These are phyloP conservation scores for Talaromyces sp. DNA, from an alignment of 2,329 filamentous ascomycete genomes.

Conservation along the genomic window DNA sequence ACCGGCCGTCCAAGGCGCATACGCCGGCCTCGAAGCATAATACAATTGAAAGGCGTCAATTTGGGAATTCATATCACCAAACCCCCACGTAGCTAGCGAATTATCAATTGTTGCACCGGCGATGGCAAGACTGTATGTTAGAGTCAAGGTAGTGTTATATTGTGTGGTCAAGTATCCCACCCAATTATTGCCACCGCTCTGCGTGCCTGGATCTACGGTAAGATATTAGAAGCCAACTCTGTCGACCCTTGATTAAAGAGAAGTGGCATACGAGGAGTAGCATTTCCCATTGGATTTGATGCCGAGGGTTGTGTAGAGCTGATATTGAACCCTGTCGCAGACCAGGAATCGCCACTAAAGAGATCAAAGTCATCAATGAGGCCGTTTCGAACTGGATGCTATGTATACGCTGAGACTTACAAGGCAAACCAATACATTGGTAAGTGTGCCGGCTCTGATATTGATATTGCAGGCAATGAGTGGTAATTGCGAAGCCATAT, in stretches of 20 bases:
- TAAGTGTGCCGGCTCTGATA: not conserved
- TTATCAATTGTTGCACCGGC: conserved; percentile 18
- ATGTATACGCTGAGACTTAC: conserved; percentile 5
- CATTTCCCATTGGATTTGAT: conserved; percentile 17
- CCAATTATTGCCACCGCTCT: conserved; percentile 17
- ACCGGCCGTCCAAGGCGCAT: conserved; percentile 12
- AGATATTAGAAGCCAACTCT: conserved; percentile 1
- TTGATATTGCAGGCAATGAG: conserved; percentile 4
- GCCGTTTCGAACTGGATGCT: not conserved
- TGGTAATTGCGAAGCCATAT: conserved; percentile 10
- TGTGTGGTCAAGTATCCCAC: conserved; percentile 14
- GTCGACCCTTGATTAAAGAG: not conserved
- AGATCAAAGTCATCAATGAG: not conserved
- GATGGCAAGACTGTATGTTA: conserved; percentile 15
- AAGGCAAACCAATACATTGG: conserved; percentile 17
- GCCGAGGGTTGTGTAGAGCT: conserved; percentile 10
- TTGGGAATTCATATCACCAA: conserved; percentile 16
- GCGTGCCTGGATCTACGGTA: conserved; percentile 12
- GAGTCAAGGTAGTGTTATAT: conserved; percentile 8
- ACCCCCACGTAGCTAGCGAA: conserved; percentile 16
- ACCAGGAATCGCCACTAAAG: conserved; percentile 16
- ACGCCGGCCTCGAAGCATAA: conserved; percentile 16
- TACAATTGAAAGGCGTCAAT: conserved; percentile 15
- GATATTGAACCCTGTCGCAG: conserved; percentile 11
- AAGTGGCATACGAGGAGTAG: conserved; percentile 10